phyloP scores from a whole-genome alignment of 345 rosid genomes.

The Fremontodendron californicum region DNA sequence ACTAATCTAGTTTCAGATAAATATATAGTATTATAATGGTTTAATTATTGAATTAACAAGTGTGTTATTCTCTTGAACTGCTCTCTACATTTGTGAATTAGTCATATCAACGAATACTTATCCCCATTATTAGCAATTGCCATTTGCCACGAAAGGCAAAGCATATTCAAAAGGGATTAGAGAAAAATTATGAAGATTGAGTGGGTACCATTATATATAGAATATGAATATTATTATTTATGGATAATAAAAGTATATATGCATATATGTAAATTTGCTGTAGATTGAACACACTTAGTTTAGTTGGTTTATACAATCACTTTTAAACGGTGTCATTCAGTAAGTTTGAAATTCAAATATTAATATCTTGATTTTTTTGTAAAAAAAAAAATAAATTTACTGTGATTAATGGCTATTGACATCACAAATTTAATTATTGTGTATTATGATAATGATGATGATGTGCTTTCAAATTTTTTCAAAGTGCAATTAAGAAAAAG shows the following conservation, averaged over 20 bases:
- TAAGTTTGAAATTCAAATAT: too few relatives aligned
- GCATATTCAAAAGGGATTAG: not conserved
- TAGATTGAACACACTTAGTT: too few relatives aligned
- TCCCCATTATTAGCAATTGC: not conserved
- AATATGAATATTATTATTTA: not conserved
- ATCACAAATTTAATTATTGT: not conserved
- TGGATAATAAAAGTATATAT: not conserved
- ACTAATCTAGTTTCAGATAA: too few relatives aligned
- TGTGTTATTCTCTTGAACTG: not conserved
- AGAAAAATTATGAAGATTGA: not conserved
- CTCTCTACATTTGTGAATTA: not conserved
- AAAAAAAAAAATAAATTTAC: too few relatives aligned
- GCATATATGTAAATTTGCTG: not conserved
- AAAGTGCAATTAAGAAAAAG: not conserved
- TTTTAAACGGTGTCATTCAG: too few relatives aligned
- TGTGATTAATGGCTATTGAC: not conserved
- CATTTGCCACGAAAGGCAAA: not conserved
- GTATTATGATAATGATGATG: not conserved
- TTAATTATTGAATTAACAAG: not conserved
- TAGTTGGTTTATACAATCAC: too few relatives aligned
- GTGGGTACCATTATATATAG: not conserved
- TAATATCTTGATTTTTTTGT: too few relatives aligned
- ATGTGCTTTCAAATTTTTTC: not conserved
- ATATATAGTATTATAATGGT: not conserved
- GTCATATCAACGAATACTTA: not conserved